Evolutionary conservation across 73 alveolate genomes (phyloP).

Genomic region (Paramecium biaurelia): DNA sequence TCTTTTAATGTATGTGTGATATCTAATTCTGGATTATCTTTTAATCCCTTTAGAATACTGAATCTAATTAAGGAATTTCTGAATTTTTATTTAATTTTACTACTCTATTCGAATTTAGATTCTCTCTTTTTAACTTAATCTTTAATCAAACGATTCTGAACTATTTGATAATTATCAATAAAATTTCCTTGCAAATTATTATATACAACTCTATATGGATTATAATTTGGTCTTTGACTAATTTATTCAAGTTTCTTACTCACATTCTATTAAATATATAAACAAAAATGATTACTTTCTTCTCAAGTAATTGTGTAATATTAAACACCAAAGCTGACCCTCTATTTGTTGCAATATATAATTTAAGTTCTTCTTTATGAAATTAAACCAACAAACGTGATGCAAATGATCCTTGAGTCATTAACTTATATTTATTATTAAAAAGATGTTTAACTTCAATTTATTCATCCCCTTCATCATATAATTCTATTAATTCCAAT

Average conservation of each 20-base stretch:
- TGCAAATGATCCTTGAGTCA: neutral
- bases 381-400: neutral
- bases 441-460: neutral
- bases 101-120: neutral
- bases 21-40: slow-evolving; percentile 22
- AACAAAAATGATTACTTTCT: neutral
- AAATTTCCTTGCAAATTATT: neutral
- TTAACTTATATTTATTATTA: neutral
- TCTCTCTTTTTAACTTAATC: neutral
- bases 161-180: slow-evolving; percentile 21
- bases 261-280: neutral
- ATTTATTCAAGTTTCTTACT: neutral
- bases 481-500: neutral
- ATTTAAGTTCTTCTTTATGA: neutral
- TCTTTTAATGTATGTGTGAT: neutral
- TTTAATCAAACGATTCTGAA: neutral
- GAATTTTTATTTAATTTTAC: slow-evolving; percentile 22
- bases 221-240: neutral
- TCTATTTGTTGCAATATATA: neutral
- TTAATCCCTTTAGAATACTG: slow-evolving; percentile 11
- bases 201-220: slow-evolving; percentile 40
- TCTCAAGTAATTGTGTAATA: neutral
- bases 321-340: neutral
- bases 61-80: neutral
- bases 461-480: slow-evolving; percentile 26